A percentile compares a stretch with the other conserved stretches of the same genome.
These are phyloP conservation scores for Plantago lanceolata DNA, from an alignment of 305 asterid genomes.

Conservation along the genomic window DNA sequence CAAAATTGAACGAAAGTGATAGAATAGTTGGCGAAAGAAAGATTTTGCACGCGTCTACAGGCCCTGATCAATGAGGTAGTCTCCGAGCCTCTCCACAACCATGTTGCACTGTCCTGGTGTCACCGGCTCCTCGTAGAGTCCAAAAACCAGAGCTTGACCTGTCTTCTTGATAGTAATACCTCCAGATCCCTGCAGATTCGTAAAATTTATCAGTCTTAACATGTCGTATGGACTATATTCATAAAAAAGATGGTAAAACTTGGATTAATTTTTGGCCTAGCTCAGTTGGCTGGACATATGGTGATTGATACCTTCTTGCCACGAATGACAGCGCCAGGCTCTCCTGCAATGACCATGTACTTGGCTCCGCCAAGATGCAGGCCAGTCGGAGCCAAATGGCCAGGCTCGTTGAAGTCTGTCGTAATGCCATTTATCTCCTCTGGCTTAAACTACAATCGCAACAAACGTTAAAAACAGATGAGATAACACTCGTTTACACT, in stretches of 20 bases:
- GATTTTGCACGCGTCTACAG: slow-evolving; percentile 27
- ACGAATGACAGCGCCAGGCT: slow-evolving; percentile 66
- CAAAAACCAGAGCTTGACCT: slow-evolving; percentile 57
- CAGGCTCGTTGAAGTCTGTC: slow-evolving; percentile 57
- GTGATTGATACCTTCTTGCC: slow-evolving; percentile 53
- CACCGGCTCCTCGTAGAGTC: slow-evolving; percentile 67
- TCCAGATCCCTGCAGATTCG: slow-evolving; percentile 48
- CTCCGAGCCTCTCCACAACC: slow-evolving; percentile 72
- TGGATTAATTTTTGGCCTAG: background rate
- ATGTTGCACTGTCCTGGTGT: slow-evolving; percentile 75
- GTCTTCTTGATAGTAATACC: slow-evolving; percentile 68
- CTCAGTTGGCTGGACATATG: no score
- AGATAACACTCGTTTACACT: background rate
- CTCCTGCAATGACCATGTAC: slow-evolving; percentile 82
- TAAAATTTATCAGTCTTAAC: background rate
- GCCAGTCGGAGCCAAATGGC: slow-evolving; percentile 62
- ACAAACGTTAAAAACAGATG: background rate
- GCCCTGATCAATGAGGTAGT: slow-evolving; percentile 64
- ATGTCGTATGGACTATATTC: background rate
- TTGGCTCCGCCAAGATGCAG: slow-evolving; percentile 49
- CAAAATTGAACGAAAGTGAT: background rate
- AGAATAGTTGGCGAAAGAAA: background rate
- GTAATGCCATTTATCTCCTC: slow-evolving; percentile 53
- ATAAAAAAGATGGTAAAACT: background rate
- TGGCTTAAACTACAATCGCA: slow-evolving; percentile 38